Conservation (phyloP, 2,329 filamentous ascomycete species). For the Scytalidium lignicola region DNA sequence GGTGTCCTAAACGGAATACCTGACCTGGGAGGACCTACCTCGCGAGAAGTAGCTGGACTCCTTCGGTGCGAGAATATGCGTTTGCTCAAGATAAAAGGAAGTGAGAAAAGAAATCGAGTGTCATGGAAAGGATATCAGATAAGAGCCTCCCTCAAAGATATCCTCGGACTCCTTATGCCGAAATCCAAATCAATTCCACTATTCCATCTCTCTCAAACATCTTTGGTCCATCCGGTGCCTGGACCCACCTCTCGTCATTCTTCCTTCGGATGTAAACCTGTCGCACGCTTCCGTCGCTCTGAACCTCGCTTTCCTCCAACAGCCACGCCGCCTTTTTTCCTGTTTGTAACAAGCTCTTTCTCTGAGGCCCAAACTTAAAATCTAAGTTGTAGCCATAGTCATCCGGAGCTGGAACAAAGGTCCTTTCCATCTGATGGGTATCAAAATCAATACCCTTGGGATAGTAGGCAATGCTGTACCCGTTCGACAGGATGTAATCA, state of each 20-base stretch:
- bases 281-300: constrained; percentile 43
- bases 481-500: constrained; percentile 26
- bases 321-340: constrained; percentile 51
- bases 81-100: too few species aligned
- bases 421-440: constrained; percentile 24
- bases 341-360: constrained; percentile 41
- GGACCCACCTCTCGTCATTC: constrained; percentile 49
- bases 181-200: constrained; percentile 53
- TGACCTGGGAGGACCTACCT: too few species aligned
- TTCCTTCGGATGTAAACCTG: constrained; percentile 50
- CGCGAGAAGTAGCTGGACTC: too few species aligned
- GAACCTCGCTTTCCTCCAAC: constrained; percentile 42
- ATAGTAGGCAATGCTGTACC: constrained; percentile 25
- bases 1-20: background rate
- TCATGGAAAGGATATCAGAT: background rate
- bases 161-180: constrained; percentile 13
- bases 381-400: constrained; percentile 33
- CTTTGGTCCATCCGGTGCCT: constrained; percentile 33
- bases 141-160: background rate
- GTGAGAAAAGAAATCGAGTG: too few species aligned
- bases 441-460: constrained; percentile 25
- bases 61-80: too few species aligned
- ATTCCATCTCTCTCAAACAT: constrained; percentile 52
- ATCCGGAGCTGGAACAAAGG: constrained; percentile 21
- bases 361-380: constrained; percentile 45